Percentiles rank a stretch among this genome's conserved stretches.
These are phyloP conservation scores for Deuterostichococcus epilithicus DNA, from an alignment of 139 green algal species.

Conservation along the genomic window DNA sequence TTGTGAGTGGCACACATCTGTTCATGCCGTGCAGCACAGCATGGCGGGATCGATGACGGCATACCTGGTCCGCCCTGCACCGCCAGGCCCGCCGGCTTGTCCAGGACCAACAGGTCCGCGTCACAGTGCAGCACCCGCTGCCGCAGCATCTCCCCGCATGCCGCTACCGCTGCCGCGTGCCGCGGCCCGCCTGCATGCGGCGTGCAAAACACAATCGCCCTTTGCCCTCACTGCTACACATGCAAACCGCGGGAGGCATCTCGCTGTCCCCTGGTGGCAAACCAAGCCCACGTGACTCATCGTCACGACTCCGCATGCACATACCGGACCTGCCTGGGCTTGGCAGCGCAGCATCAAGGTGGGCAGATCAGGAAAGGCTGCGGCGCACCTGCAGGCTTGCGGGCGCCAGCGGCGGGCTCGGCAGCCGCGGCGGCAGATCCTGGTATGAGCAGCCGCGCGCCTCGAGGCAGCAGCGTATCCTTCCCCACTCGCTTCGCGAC, in stretches of 20 bases:
- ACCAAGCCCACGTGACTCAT: neutral
- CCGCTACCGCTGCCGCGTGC: neutral
- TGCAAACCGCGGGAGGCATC: neutral
- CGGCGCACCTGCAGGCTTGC: neutral
- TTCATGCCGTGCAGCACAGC: neutral
- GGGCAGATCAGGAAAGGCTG: neutral
- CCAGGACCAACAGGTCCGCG: slow-evolving; percentile 48
- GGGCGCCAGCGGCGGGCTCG: neutral
- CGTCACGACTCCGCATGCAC: neutral
- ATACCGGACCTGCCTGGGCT: neutral
- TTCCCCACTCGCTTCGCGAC: slow-evolving; percentile 1
- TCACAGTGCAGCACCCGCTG: slow-evolving; percentile 24
- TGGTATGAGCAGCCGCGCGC: slow-evolving; percentile 22
- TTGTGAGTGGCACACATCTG: neutral
- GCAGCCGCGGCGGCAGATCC: neutral
- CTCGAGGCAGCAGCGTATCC: slow-evolving; percentile 7
- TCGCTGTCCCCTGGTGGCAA: too few species aligned
- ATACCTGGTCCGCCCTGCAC: slow-evolving; percentile 41
- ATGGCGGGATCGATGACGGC: neutral
- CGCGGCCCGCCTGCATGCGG: neutral
- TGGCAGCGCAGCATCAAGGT: neutral
- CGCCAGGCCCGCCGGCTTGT: slow-evolving; percentile 63
- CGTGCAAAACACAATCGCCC: neutral
- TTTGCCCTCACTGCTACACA: slow-evolving; percentile 9
- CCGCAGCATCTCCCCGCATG: slow-evolving; percentile 13